Evolutionary conservation across 441 rosid species (phyloP), one percentile per base, ranked within the genome.

Genomic region (Melastoma candidum): DNA sequence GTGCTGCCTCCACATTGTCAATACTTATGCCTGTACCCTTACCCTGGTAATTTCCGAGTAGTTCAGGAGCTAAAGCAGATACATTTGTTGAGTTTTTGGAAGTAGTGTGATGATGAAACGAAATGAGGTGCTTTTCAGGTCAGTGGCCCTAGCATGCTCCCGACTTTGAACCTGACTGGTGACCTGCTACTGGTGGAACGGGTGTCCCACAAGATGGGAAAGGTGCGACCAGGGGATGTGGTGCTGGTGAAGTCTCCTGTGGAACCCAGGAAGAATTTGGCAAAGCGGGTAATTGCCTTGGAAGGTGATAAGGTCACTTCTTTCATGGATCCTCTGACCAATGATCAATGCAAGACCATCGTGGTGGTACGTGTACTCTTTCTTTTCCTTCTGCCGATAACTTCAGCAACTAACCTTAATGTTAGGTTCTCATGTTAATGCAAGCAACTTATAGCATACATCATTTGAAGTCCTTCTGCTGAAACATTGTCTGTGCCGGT

Each of bases 141-240:
- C 45, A 72, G 68, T 44, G 95, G 93, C 3, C 83, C 90, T 5
- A 89, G 97, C 67, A 88, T 88, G 97, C 81, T 88, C 51, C 97
- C 97, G 43, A 85, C 97, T 32, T 74, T 88, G 64, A 85, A 85
- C 66, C 65, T 78, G 7, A 66, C 76, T 1, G 97, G 97, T 11
- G 97, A 89, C 63, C 83, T 89, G 14, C 61, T 85, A 24, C 56
- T 85, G 8, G 72, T 84, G 1, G 97, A 85, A 54, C 81, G 71
- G 69, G 36, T 83, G 51, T 83, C 97, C 3, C 93, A 78, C 58
- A 68, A 87, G 47, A 44, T 84, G 14, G 83, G 87, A 48, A 73
- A 71, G 63, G 59, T 84, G 39, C 67, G 79, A 2, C 66, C 75
- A 4, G 97, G 97, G 3, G 95, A 89, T 44, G 59, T 86, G 57